phyloP scores from a whole-genome alignment of 2,329 filamentous ascomycete genomes.

The Hymenoscyphus salicellus region DNA sequence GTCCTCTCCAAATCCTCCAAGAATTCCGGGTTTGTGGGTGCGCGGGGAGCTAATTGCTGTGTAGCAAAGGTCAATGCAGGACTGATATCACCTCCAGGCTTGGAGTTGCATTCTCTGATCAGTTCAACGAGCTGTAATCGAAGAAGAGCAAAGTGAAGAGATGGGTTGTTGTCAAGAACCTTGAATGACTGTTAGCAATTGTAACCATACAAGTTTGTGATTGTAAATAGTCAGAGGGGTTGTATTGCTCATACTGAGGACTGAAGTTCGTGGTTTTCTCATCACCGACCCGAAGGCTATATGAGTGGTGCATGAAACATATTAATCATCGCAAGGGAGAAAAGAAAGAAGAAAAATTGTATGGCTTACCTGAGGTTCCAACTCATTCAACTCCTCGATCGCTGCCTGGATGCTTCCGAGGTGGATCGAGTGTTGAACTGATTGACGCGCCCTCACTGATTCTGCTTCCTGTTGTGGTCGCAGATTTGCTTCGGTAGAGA shows the following conservation, averaged over 20 bases:
- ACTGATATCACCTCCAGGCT: conserved; percentile 67
- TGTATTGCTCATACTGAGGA: conserved; percentile 75
- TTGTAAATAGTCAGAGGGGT: conserved; percentile 18
- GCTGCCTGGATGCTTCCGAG: conserved; percentile 80
- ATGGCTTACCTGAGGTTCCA: conserved; percentile 81
- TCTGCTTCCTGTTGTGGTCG: conserved; percentile 67
- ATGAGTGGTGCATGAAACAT: conserved; percentile 99
- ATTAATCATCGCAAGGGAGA: conserved; percentile 79
- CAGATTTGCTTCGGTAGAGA: conserved; percentile 90
- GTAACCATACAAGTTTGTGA: not conserved
- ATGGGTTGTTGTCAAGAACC: conserved; percentile 81
- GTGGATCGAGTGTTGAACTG: conserved; percentile 82
- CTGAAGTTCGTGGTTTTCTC: conserved; percentile 78
- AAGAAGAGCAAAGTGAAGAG: conserved; percentile 84
- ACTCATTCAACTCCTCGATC: conserved; percentile 82
- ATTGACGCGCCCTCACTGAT: conserved; percentile 73
- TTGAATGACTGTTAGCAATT: conserved; percentile 40
- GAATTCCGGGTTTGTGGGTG: conserved; percentile 76
- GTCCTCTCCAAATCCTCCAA: conserved; percentile 85
- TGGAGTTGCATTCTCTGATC: conserved; percentile 71
- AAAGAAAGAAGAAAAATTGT: conserved; percentile 11
- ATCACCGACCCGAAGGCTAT: conserved; percentile 84
- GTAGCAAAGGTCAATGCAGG: conserved; percentile 81
- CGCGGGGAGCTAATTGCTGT: conserved; percentile 80
- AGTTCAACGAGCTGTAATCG: conserved; percentile 91